Base-by-base conservation (phyloP, 768 basidiomycete genomes). In the Termitomyces sp. region DNA sequence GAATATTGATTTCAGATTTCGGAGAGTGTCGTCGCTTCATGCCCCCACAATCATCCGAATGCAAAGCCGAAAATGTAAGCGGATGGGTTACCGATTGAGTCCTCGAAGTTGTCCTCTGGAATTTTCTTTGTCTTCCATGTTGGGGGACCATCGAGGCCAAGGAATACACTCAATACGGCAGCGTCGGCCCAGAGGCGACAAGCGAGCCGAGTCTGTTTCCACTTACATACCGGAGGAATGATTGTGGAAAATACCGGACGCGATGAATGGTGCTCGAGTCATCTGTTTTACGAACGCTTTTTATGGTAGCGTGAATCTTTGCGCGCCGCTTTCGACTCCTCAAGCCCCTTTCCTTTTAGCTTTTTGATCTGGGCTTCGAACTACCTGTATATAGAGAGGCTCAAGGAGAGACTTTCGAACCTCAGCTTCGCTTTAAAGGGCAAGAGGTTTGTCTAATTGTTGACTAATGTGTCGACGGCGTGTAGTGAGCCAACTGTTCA, bases 241-340 rank as follows among this genome's bases (percentile, higher is more conserved):
- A 20, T 22, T 24, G 42, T 41, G 47, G 15, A 52, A 33, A 46
- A 61, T 22, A 51, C 39, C 12, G 58, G 5, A n/a, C 48, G 42
- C 30, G 58, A 58, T n/a, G 27, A 60, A 33, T 33, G 54, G 33
- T 27, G 9, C 4, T 70, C 70, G 49, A 55, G 77, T 66, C 80
- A 83, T 80, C 69, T 83, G 79, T 60, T n/a, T 82, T 81, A 62
- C 63, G 75, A 55, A 84, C 80, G 63, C 78, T 80, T 24, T 73
- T 70, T 24, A 73, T 76, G 47, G 78, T 78, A 58, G 72, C 74
- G 27, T 74, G 64, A 18, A 84, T 67, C 61, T 80, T 83, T 61
- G 75, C 76, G 0, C 3, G 76, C 79, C 0, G 55, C 71, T n/a
- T 71, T 66, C 31, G 83, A 57, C 55, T 81, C 71, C 39, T 73